Percentiles rank a stretch among this genome's conserved stretches.
Conservation (phyloP, 768 basidiomycete genomes). For the Tubosaeta sp. region DNA sequence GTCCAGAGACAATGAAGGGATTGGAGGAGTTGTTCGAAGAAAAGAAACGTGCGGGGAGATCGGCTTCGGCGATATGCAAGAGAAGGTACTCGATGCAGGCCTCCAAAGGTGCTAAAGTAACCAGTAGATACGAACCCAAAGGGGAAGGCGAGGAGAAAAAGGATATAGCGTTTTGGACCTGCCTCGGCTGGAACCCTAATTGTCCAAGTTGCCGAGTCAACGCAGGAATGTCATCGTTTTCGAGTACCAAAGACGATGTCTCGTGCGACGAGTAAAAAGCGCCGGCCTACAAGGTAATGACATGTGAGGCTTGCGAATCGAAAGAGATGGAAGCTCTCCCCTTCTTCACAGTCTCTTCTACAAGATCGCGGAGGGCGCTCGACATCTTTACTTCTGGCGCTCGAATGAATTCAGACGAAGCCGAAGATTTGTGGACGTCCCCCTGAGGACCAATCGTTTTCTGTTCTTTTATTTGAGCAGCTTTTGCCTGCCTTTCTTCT, state of each 20-base stretch:
- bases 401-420: slow-evolving; percentile 39
- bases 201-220: slow-evolving; percentile 52
- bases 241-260: slow-evolving; percentile 31
- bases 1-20: slow-evolving; percentile 62
- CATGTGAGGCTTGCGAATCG: not conserved
- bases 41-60: slow-evolving; percentile 72
- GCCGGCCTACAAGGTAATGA: slow-evolving; percentile 38
- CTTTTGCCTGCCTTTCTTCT: slow-evolving; percentile 59
- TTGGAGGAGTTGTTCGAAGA: slow-evolving; percentile 62
- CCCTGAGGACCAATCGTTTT: slow-evolving; percentile 7
- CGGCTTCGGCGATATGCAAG: slow-evolving; percentile 80
- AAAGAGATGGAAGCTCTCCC: slow-evolving; percentile 31
- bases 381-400: slow-evolving; percentile 85
- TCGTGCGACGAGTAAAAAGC: slow-evolving; percentile 45
- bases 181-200: slow-evolving; percentile 62
- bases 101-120: slow-evolving; percentile 57
- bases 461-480: slow-evolving; percentile 43
- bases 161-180: slow-evolving; percentile 49
- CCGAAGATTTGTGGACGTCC: slow-evolving; percentile 13
- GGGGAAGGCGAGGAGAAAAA: slow-evolving; percentile 56
- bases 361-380: slow-evolving; percentile 63
- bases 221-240: slow-evolving; percentile 38
- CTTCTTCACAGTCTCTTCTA: slow-evolving; percentile 79
- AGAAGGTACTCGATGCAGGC: slow-evolving; percentile 84
- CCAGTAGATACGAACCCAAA: slow-evolving; percentile 59